phyloP scores from a whole-genome alignment of 768 basidiomycete genomes.

The Agaricus subrufescens region DNA sequence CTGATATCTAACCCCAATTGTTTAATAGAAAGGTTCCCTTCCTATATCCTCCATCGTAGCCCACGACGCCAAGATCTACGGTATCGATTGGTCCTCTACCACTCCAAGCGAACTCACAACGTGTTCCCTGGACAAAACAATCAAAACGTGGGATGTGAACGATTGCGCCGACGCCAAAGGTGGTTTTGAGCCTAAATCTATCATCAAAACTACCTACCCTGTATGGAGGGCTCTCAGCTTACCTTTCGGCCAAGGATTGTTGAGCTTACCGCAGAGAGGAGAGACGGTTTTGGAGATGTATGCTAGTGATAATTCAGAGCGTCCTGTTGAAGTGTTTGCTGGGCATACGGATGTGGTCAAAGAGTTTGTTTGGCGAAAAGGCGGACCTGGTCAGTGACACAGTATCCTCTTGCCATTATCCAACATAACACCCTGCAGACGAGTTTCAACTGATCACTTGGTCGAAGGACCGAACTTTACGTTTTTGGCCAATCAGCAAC shows the following conservation, averaged over 20 bases:
- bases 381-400: slow-evolving; percentile 41
- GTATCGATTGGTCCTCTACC: slow-evolving; percentile 91
- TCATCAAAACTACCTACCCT: slow-evolving; percentile 76
- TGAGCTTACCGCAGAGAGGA: slow-evolving; percentile 86
- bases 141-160: slow-evolving; percentile 77
- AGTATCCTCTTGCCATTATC: not conserved
- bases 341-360: slow-evolving; percentile 94
- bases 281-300: slow-evolving; percentile 81
- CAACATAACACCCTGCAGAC: slow-evolving; percentile 16
- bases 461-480: slow-evolving; percentile 87
- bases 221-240: slow-evolving; percentile 92
- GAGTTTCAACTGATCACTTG: slow-evolving; percentile 62
- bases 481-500: slow-evolving; percentile 83
- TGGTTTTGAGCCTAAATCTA: slow-evolving; percentile 34
- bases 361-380: slow-evolving; percentile 94
- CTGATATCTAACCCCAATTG: not conserved
- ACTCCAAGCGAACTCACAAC: slow-evolving; percentile 79
- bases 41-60: slow-evolving; percentile 72
- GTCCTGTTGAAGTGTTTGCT: slow-evolving; percentile 71
- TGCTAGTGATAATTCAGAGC: slow-evolving; percentile 31
- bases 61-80: slow-evolving; percentile 91
- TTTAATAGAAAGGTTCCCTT: slow-evolving; percentile 79
- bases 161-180: slow-evolving; percentile 5
- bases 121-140: slow-evolving; percentile 90
- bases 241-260: slow-evolving; percentile 85